Percentiles rank a stretch among this genome's conserved stretches.
Evolutionary conservation across 164 flowering plant species (phyloP).

Genomic region (Protea cynaroides): DNA sequence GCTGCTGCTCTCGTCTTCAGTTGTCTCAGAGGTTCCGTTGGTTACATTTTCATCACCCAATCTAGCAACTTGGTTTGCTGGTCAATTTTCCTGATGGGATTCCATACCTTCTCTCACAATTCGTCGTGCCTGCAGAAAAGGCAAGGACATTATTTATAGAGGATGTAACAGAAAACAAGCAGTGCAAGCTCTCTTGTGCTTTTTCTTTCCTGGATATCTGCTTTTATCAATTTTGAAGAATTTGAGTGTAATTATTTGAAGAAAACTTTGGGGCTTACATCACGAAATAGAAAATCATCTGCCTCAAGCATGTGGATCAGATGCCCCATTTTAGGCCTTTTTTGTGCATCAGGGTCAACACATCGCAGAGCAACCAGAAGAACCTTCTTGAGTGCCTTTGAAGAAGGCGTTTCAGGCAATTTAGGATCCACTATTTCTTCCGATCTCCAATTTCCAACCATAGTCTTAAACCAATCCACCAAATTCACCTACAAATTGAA

Average conservation of each 20-base stretch:
- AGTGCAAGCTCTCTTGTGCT: background rate
- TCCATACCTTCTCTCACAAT: constrained; percentile 31
- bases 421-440: constrained; percentile 92
- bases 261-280: constrained; percentile 34
- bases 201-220: background rate
- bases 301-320: constrained; percentile 97
- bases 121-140: constrained; percentile 39
- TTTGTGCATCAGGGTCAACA: constrained; percentile 89
- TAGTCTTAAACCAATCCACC: constrained; percentile 83
- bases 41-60: constrained; percentile 19
- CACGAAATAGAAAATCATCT: constrained; percentile 65
- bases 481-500: constrained; percentile 54
- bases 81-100: constrained; percentile 23
- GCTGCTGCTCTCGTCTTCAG: constrained; percentile 35
- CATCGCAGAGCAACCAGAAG: constrained; percentile 81
- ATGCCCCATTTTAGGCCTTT: constrained; percentile 98
- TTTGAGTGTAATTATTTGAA: background rate
- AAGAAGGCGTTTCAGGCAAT: constrained; percentile 68
- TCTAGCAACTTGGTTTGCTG: constrained; percentile 21
- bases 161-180: constrained; percentile 2
- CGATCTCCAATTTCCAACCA: constrained; percentile 69
- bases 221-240: background rate
- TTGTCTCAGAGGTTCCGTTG: constrained; percentile 26
- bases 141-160: background rate
- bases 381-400: constrained; percentile 76